Percentiles rank a stretch among this genome's conserved stretches.
These are phyloP conservation scores for Cutaneotrichosporon cyanovorans DNA, from an alignment of 1,284 basidiomycete species.

Conservation along the genomic window DNA sequence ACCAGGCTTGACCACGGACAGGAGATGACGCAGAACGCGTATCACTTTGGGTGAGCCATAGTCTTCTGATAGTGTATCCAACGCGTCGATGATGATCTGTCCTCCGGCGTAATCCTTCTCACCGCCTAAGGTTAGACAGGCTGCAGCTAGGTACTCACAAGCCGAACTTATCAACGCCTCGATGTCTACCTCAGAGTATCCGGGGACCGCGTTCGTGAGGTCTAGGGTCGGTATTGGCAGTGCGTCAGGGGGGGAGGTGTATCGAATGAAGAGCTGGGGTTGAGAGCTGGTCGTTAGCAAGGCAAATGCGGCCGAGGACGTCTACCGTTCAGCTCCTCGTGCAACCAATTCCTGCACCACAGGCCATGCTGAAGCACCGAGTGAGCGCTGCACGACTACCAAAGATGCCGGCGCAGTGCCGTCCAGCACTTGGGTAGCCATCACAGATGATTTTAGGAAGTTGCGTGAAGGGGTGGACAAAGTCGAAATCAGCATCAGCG, in stretches of 20 bases:
- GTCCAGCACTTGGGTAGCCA: slow-evolving; percentile 16
- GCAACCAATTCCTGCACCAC: slow-evolving; percentile 5
- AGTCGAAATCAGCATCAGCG: not conserved
- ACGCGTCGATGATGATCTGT: slow-evolving; percentile 39
- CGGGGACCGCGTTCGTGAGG: slow-evolving; percentile 6
- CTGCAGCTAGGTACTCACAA: slow-evolving; percentile 16
- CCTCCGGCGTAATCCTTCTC: not conserved
- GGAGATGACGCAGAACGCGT: slow-evolving; percentile 24
- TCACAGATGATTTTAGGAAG: no score
- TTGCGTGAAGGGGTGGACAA: not conserved
- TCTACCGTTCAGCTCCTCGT: slow-evolving; percentile 4
- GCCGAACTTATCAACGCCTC: slow-evolving; percentile 10
- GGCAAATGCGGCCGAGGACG: not conserved
- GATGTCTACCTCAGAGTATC: slow-evolving; percentile 8
- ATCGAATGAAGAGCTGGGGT: not conserved
- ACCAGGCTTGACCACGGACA: slow-evolving; percentile 28
- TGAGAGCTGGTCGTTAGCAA: slow-evolving; percentile 4
- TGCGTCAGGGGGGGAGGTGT: not conserved
- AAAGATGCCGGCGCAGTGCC: slow-evolving; percentile 35
- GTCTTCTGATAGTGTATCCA: slow-evolving; percentile 39
- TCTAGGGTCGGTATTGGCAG: slow-evolving; percentile 1
- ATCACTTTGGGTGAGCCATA: slow-evolving; percentile 18
- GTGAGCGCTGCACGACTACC: slow-evolving; percentile 22
- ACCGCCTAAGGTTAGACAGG: slow-evolving; percentile 17
- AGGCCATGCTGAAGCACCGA: slow-evolving; percentile 7